phyloP scores from a whole-genome alignment of 306 rosid genomes.

The Prinsepia uniflora region DNA sequence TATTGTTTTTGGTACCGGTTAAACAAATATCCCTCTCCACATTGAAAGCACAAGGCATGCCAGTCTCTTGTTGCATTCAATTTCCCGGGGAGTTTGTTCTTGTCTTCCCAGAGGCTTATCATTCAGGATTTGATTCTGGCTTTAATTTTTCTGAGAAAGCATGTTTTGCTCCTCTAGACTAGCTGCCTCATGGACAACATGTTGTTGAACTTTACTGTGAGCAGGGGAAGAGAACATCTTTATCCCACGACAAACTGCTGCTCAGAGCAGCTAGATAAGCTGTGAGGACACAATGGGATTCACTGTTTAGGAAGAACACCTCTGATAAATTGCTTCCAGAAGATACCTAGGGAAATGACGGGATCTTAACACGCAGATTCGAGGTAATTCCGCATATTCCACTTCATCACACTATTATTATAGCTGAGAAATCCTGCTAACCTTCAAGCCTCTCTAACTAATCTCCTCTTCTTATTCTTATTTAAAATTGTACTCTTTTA shows the following conservation, averaged over 20 bases:
- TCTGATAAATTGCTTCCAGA: too few species aligned
- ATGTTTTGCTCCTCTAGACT: conserved; percentile 74
- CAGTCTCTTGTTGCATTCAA: conserved; percentile 76
- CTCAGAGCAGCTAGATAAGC: conserved; percentile 78
- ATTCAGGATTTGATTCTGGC: conserved; percentile 80
- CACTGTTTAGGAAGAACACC: too few species aligned
- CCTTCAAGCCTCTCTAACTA: too few species aligned
- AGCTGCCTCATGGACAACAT: conserved; percentile 75
- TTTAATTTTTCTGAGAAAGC: conserved; percentile 69
- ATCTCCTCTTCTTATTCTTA: too few species aligned
- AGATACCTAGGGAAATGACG: too few species aligned
- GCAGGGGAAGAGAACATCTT: conserved; percentile 52
- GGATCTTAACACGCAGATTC: too few species aligned
- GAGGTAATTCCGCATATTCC: too few species aligned
- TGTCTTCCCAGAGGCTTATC: conserved; percentile 66
- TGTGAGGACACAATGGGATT: conserved; percentile 63
- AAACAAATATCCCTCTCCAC: conserved; percentile 50
- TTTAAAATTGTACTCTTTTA: too few species aligned
- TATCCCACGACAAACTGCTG: conserved; percentile 78
- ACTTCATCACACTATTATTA: too few species aligned
- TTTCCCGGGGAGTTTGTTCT: conserved; percentile 72
- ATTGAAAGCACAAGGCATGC: conserved; percentile 61
- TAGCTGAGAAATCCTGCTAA: too few species aligned
- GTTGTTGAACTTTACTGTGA: conserved; percentile 54
- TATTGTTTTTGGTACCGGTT: conserved; percentile 43